These are phyloP conservation scores for Suhomyces wounanorum DNA, from an alignment of 1,139 yeast species.

Conservation along the genomic window DNA sequence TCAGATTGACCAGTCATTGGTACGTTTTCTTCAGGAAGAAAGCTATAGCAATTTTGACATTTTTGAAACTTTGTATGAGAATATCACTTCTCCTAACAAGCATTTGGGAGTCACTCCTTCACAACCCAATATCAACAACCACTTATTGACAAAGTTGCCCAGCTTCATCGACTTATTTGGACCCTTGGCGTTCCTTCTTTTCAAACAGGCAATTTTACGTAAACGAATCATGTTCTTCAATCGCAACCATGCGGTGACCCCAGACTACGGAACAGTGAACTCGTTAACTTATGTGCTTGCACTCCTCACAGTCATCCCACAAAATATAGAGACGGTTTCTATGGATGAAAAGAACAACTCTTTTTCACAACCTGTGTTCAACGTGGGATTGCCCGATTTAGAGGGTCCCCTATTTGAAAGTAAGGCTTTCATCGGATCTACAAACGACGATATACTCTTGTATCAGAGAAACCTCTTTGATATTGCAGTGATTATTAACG, in stretches of 20 bases:
- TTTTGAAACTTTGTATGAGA: constrained; percentile 25
- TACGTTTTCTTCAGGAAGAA: constrained; percentile 32
- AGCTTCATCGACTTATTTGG: constrained; percentile 58
- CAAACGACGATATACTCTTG: constrained; percentile 70
- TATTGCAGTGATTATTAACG: constrained; percentile 32
- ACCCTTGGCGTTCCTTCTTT: constrained; percentile 68
- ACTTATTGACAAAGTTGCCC: constrained; percentile 53
- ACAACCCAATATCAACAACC: constrained; percentile 32
- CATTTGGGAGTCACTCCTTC: constrained; percentile 11
- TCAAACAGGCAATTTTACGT: constrained; percentile 68
- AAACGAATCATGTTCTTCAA: constrained; percentile 62
- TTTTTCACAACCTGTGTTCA: constrained; percentile 56
- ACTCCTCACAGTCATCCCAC: constrained; percentile 41
- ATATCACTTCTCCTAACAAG: constrained; percentile 8
- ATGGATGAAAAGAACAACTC: constrained; percentile 19
- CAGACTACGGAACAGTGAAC: constrained; percentile 15
- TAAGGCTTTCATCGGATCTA: constrained; percentile 58
- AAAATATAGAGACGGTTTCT: constrained; percentile 25
- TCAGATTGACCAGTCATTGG: constrained; percentile 45
- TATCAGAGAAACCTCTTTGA: constrained; percentile 61
- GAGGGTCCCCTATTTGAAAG: constrained; percentile 19
- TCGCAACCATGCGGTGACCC: constrained; percentile 8
- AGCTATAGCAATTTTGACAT: constrained; percentile 21
- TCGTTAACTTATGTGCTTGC: constrained; percentile 41
- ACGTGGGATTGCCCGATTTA: constrained; percentile 65